phyloP scores from a whole-genome alignment of 257 asterid genomes.

The Thymus quinquecostatus region DNA sequence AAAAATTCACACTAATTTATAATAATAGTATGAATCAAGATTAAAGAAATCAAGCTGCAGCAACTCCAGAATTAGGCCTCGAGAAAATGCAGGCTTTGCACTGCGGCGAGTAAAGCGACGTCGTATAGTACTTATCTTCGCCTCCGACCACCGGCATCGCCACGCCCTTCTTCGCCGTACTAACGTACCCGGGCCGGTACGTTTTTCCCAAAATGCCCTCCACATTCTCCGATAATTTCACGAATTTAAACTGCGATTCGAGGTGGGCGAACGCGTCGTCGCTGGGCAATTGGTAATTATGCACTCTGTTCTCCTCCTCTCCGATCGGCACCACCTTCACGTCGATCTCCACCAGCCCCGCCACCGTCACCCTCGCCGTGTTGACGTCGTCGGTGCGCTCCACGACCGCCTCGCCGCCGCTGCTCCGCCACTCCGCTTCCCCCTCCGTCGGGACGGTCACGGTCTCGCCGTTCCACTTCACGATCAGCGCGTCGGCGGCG shows the following conservation, averaged over 20 bases:
- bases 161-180: conserved; percentile 68
- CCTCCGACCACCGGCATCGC: conserved; percentile 77
- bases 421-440: conserved; percentile 53
- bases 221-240: conserved; percentile 44
- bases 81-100: conserved; percentile 61
- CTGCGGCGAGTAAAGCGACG: conserved; percentile 51
- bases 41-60: conserved; percentile 28
- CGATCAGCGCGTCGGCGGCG: conserved; percentile 46
- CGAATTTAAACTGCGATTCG: conserved; percentile 66
- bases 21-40: too few species aligned
- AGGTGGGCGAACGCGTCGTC: conserved; percentile 67
- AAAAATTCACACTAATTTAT: not conserved
- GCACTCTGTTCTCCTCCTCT: conserved; percentile 55
- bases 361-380: conserved; percentile 49
- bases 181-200: conserved; percentile 59
- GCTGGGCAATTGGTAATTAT: conserved; percentile 55
- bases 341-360: conserved; percentile 51
- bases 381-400: conserved; percentile 70
- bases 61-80: conserved; percentile 43
- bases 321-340: conserved; percentile 58
- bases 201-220: conserved; percentile 72
- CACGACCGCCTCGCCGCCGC: conserved; percentile 38
- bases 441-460: conserved; percentile 48
- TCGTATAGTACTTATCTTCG: conserved; percentile 62
- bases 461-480: conserved; percentile 53